A percentile compares a stretch with the other conserved stretches of the same genome.
phyloP scores from a whole-genome alignment of 2,329 filamentous ascomycete genomes.

The Pyrenochaeta sp. region DNA sequence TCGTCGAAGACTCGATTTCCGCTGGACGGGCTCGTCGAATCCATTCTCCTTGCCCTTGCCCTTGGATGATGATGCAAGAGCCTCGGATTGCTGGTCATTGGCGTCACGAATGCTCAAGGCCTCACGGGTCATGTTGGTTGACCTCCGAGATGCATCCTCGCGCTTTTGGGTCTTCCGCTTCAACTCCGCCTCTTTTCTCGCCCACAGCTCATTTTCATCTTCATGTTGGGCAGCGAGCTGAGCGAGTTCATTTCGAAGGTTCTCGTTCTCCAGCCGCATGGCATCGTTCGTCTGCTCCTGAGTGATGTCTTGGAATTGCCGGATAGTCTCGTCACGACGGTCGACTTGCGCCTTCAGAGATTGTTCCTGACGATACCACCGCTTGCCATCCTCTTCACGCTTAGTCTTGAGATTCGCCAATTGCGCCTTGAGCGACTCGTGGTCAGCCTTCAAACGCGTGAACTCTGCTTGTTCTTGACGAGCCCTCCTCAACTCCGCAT shows the following conservation, averaged over 20 bases:
- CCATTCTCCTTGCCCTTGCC: constrained; percentile 28
- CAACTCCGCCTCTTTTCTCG: constrained; percentile 39
- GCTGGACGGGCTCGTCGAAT: constrained; percentile 26
- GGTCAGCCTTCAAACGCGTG: constrained; percentile 72
- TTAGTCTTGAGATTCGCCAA: constrained; percentile 77
- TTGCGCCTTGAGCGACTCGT: constrained; percentile 73
- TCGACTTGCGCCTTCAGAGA: constrained; percentile 43
- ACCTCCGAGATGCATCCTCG: constrained; percentile 33
- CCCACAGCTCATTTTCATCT: constrained; percentile 43
- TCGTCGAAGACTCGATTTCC: constrained; percentile 37
- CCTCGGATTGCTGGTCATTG: constrained; percentile 24
- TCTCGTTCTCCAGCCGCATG: constrained; percentile 51
- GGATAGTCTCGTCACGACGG: constrained; percentile 49
- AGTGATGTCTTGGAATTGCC: constrained; percentile 45
- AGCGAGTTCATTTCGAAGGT: constrained; percentile 48
- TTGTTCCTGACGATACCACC: constrained; percentile 42
- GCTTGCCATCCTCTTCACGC: constrained; percentile 60
- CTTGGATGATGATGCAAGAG: constrained; percentile 13
- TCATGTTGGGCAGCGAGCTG: constrained; percentile 45
- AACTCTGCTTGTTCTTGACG: constrained; percentile 47
- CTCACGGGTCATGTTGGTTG: constrained; percentile 42
- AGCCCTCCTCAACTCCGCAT: constrained; percentile 44
- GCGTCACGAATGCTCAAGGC: constrained; percentile 34
- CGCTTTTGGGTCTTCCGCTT: constrained; percentile 44
- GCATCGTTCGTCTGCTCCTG: constrained; percentile 48